Evolutionary conservation across 1,284 basidiomycete genomes (phyloP).

Genomic region (Trichosporon sp.): DNA sequence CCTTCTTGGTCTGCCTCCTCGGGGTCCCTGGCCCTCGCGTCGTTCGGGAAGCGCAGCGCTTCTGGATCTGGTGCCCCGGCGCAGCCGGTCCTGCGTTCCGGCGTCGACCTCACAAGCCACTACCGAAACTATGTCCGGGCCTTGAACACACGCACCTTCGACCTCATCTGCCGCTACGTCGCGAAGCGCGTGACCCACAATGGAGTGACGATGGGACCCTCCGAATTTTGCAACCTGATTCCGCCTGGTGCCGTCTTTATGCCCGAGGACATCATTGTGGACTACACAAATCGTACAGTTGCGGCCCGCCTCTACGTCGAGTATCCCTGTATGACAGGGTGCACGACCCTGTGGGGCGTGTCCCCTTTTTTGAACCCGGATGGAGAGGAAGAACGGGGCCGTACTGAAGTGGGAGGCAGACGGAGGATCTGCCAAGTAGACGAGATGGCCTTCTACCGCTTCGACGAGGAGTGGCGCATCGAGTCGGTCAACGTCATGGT

Average conservation of each 20-base stretch:
- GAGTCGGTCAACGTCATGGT: conserved; percentile 23
- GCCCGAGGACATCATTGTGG: conserved; percentile 26
- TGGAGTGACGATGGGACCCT: background rate
- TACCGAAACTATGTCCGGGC: conserved; percentile 29
- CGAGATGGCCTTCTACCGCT: conserved; percentile 28
- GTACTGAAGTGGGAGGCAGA: too few relatives aligned
- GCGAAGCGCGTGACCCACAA: conserved; percentile 24
- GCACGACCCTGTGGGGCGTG: background rate
- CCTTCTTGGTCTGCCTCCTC: background rate
- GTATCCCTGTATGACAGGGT: conserved; percentile 9
- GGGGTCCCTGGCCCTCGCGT: background rate
- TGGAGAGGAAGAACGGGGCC: background rate
- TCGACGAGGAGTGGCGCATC: conserved; percentile 30
- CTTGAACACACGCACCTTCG: conserved; percentile 27
- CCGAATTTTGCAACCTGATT: conserved; percentile 20
- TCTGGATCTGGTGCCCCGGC: background rate
- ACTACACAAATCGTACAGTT: conserved; percentile 23
- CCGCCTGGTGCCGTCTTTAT: conserved; percentile 22
- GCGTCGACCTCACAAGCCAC: conserved; percentile 24
- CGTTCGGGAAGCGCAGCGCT: background rate
- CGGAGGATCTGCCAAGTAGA: conserved; percentile 6
- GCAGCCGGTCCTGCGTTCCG: background rate
- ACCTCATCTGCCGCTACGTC: conserved; percentile 25
- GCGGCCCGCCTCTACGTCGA: conserved; percentile 27
- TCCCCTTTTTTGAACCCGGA: background rate